A percentile compares a stretch with the other conserved stretches of the same genome.
Conservation (phyloP, 495 filamentous ascomycete genomes). For the Clohesyomyces aquaticus region DNA sequence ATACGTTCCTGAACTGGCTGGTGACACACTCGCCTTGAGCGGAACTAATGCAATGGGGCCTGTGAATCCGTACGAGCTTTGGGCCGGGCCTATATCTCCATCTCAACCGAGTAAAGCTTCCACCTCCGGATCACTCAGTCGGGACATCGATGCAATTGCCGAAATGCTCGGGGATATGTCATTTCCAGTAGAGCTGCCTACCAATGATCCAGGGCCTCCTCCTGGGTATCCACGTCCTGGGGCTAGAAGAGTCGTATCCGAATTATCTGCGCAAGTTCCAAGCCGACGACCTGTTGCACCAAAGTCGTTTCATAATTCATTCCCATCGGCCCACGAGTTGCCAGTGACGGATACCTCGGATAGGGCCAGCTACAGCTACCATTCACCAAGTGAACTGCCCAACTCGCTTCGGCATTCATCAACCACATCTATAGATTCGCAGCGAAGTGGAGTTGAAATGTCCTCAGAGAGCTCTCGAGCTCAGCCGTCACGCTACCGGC, state of each 20-base stretch:
- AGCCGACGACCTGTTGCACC: background rate
- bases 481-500: background rate
- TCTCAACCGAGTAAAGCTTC: background rate
- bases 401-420: background rate
- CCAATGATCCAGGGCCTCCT: slow-evolving; percentile 1
- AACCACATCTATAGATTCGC: background rate
- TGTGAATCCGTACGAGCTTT: slow-evolving; percentile 15
- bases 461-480: background rate
- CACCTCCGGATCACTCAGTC: background rate
- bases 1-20: background rate
- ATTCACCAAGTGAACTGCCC: background rate
- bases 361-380: background rate
- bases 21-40: background rate
- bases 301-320: background rate
- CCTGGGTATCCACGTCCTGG: slow-evolving; percentile 8
- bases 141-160: background rate
- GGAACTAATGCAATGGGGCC: slow-evolving; percentile 13
- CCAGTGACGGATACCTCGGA: background rate
- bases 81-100: background rate
- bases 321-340: background rate
- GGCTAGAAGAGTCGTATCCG: background rate
- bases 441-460: background rate
- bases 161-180: background rate
- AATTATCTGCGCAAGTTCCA: background rate
- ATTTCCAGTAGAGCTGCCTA: slow-evolving; percentile 8